These are phyloP conservation scores for Colletotrichum theobromicola DNA, from an alignment of 2,329 filamentous ascomycete genomes.

Conservation along the genomic window DNA sequence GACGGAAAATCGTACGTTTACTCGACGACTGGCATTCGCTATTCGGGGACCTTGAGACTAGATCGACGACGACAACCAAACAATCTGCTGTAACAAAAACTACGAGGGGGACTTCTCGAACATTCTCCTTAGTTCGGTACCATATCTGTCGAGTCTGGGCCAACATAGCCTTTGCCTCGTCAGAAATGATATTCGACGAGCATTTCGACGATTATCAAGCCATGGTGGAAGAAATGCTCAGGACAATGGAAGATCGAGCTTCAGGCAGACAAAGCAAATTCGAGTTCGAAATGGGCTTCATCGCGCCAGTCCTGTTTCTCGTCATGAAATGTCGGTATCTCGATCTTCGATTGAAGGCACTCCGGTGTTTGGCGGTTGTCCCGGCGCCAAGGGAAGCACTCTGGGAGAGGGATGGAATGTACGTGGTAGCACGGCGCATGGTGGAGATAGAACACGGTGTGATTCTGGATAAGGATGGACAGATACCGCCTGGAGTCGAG, in stretches of 20 bases:
- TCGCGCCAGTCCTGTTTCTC: neutral
- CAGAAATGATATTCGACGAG: slow-evolving; percentile 38
- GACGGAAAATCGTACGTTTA: neutral
- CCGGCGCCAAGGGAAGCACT: slow-evolving; percentile 24
- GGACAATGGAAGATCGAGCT: neutral
- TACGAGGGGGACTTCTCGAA: neutral
- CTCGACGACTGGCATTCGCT: slow-evolving; percentile 6
- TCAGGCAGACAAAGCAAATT: neutral
- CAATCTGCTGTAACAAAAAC: neutral
- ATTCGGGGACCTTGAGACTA: slow-evolving; percentile 25
- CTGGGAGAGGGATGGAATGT: slow-evolving; percentile 10
- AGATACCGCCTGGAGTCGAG: neutral
- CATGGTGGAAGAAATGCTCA: slow-evolving; percentile 36
- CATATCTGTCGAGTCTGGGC: neutral
- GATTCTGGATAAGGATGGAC: neutral
- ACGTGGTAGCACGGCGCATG: neutral
- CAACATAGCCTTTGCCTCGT: neutral
- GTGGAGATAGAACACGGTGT: slow-evolving; percentile 16
- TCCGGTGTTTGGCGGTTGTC: slow-evolving; percentile 31
- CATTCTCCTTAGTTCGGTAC: neutral
- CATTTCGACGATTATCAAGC: slow-evolving; percentile 37
- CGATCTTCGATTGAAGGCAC: slow-evolving; percentile 39
- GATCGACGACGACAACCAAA: neutral
- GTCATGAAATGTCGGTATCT: slow-evolving; percentile 27
- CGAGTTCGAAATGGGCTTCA: slow-evolving; percentile 13